Evolutionary conservation across 2,329 filamentous ascomycete species (phyloP).

Genomic region (Botrytis elliptica): DNA sequence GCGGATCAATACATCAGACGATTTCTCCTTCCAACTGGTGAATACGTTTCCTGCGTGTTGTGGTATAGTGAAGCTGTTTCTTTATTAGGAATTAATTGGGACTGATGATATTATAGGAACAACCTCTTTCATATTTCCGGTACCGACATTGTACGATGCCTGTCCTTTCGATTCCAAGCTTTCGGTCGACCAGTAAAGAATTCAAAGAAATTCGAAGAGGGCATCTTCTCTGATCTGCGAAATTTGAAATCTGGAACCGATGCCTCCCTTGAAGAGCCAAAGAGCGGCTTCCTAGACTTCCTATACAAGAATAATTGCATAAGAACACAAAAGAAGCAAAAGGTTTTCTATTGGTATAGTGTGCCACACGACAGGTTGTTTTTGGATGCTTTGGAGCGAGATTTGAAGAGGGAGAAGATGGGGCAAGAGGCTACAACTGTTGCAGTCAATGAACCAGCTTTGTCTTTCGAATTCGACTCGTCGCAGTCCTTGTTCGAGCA

Average conservation of each 20-base stretch:
- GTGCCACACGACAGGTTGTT: slow-evolving; percentile 97
- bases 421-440: slow-evolving; percentile 95
- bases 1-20: slow-evolving; percentile 94
- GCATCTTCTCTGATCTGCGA: slow-evolving; percentile 96
- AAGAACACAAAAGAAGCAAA: slow-evolving; percentile 99
- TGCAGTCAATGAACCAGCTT: slow-evolving; percentile 91
- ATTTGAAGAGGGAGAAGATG: slow-evolving; percentile 99
- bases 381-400: slow-evolving; percentile 93
- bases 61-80: slow-evolving; percentile 56
- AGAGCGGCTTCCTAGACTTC: slow-evolving; percentile 97
- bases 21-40: slow-evolving; percentile 92
- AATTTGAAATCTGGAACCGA: slow-evolving; percentile 98
- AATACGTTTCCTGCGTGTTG: slow-evolving; percentile 97
- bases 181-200: slow-evolving; percentile 99
- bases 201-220: slow-evolving; percentile 99
- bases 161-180: slow-evolving; percentile 97
- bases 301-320: slow-evolving; percentile 99
- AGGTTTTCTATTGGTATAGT: slow-evolving; percentile 99
- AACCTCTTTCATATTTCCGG: slow-evolving; percentile 99
- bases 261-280: slow-evolving; percentile 96
- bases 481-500: slow-evolving; percentile 99
- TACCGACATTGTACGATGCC: slow-evolving; percentile 96
- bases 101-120: slow-evolving; percentile 60
- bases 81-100: neutral
- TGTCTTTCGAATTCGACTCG: slow-evolving; percentile 99